Evolutionary conservation across 805 yeast genomes (phyloP), one percentile per base, ranked within the genome.

Genomic region (Clavispora phyllophila): DNA sequence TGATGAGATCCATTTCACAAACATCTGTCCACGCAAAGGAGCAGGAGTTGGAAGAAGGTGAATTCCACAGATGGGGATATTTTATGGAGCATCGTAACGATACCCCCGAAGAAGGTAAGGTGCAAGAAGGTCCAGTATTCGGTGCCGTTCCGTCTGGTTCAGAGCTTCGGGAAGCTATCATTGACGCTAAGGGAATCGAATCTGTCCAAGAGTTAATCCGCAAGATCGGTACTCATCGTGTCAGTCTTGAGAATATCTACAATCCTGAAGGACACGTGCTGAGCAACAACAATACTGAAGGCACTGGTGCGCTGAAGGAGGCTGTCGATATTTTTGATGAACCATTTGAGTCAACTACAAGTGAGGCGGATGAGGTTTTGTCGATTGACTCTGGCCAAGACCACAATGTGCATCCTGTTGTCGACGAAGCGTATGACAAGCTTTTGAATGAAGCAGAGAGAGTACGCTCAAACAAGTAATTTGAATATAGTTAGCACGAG

Each of bases 1-100:
- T 83, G 47, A 74, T 81, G 62, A 72, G 83, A 50, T 78, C 82
- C 5, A 65, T 77, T 5, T 81, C 87, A 0, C 84, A 78, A 48
- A 81, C 85, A 1, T 75, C 86, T 9, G 53, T 76, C 9, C 80
- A 84, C 55, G 87, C 89, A 13, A 82, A 79, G 60, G 78, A 76
- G 49, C 87, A 85, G 61, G 96, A 88, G 58, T 82, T 81, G 47
- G 97, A 89, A 59, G 97, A 89, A 68, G 97, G 96, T 54, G 95
- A 86, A 56, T 75, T 88, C 49, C 96, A 87, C 61, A 81, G 84
- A 64, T 81, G 88, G 81, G 95, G 95, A 15, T 79, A 81, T 55
- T 86, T 79, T 54, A 81, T 87, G 50, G 85, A 82, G 57, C 87
- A 80, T 55, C 78, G 82, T 46, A 67, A 49, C 40, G 46, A 43